Conservation (phyloP, 495 filamentous ascomycete genomes). For the Neohortaea acidophila region DNA sequence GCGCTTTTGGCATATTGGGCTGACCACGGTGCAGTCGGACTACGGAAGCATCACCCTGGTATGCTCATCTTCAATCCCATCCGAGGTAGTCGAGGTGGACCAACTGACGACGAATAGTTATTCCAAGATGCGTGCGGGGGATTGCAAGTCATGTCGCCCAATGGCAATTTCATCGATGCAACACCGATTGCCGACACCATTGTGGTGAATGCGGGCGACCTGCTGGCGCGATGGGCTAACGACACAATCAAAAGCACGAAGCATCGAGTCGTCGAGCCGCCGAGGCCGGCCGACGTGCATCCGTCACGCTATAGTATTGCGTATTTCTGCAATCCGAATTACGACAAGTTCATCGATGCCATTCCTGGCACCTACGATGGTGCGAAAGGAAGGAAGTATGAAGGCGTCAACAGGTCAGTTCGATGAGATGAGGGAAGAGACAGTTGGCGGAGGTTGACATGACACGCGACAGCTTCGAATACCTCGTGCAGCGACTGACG, state of each 20-base stretch:
- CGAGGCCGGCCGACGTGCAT: conserved; percentile 32
- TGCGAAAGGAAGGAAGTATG: conserved; percentile 58
- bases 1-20: too few relatives aligned
- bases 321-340: conserved; percentile 86
- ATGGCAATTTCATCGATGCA: conserved; percentile 66
- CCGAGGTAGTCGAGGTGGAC: too few relatives aligned
- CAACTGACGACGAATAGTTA: conserved; percentile 60
- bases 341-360: conserved; percentile 60
- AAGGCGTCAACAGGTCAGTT: conserved; percentile 41
- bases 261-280: conserved; percentile 82
- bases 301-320: conserved; percentile 55
- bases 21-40: too few relatives aligned
- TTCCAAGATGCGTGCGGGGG: conserved; percentile 80
- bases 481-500: conserved; percentile 62
- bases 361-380: conserved; percentile 71
- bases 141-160: conserved; percentile 65
- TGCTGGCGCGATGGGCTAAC: conserved; percentile 82
- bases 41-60: conserved; percentile 37
- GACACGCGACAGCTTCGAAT: conserved; percentile 66
- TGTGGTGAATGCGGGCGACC: conserved; percentile 82
- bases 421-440: neutral
- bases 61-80: neutral
- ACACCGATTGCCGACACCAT: conserved; percentile 69
- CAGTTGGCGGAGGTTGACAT: conserved; percentile 49
- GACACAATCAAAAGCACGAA: conserved; percentile 76